phyloP scores from a whole-genome alignment of 1,139 yeast genomes.

The Kluyveromyces sp. region DNA sequence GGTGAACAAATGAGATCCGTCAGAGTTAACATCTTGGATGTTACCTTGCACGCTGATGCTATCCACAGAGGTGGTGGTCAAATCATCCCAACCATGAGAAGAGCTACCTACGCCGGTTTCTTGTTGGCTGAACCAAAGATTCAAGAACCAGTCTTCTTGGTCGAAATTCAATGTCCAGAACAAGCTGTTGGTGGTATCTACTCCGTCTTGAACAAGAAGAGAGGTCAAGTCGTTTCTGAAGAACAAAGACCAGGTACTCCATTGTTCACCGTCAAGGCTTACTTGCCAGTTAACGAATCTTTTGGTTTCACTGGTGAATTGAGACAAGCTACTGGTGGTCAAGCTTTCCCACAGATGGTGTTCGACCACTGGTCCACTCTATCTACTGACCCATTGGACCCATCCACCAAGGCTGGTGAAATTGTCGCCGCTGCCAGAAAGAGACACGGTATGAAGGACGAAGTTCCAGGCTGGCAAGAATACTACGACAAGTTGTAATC shows the following conservation, averaged over 20 bases:
- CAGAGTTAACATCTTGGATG: conserved; percentile 98
- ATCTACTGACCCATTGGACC: conserved; percentile 89
- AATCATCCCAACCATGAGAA: conserved; percentile 99
- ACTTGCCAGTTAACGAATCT: conserved; percentile 99
- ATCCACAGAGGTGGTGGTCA: conserved; percentile 99
- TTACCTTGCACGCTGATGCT: conserved; percentile 99
- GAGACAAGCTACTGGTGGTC: conserved; percentile 99
- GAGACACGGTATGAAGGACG: conserved; percentile 96
- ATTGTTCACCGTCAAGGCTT: conserved; percentile 97
- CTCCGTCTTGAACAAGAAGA: conserved; percentile 98
- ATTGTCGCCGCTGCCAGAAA: conserved; percentile 86
- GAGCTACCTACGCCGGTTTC: conserved; percentile 97
- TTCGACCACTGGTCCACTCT: conserved; percentile 96
- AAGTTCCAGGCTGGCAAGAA: conserved; percentile 98
- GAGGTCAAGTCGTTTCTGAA: conserved; percentile 99
- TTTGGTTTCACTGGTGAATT: conserved; percentile 99
- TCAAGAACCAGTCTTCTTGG: conserved; percentile 99
- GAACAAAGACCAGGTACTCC: conserved; percentile 99
- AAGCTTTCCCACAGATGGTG: conserved; percentile 99
- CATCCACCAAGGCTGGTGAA: conserved; percentile 88
- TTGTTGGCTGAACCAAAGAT: conserved; percentile 97
- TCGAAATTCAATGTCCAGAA: conserved; percentile 99
- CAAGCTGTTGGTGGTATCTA: conserved; percentile 99
- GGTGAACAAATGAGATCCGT: conserved; percentile 96
- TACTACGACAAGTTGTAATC: conserved; percentile 96